Conservation (phyloP, 73 alveolate species). For the Loxodes magnus region DNA sequence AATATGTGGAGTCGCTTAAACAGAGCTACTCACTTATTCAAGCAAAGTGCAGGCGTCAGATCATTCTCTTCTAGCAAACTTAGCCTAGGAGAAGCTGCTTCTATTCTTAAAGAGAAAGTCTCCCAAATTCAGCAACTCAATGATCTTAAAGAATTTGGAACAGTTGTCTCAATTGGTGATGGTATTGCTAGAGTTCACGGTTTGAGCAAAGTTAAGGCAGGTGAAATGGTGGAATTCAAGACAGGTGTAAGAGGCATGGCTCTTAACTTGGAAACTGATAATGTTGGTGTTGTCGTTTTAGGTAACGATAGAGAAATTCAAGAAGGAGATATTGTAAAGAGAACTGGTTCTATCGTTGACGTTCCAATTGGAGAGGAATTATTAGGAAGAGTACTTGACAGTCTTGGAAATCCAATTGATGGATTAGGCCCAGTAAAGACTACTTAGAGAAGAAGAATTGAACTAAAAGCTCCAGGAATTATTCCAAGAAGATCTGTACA, state of each 20-base stretch:
- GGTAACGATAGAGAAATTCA: slow-evolving; percentile 72
- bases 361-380: slow-evolving; percentile 88
- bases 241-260: slow-evolving; percentile 96
- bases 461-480: slow-evolving; percentile 94
- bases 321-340: slow-evolving; percentile 86
- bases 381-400: slow-evolving; percentile 70
- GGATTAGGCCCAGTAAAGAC: slow-evolving; percentile 77
- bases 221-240: slow-evolving; percentile 95
- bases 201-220: slow-evolving; percentile 87
- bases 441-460: slow-evolving; percentile 65
- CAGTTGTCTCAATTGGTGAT: slow-evolving; percentile 91
- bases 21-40: too few relatives aligned
- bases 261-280: slow-evolving; percentile 88
- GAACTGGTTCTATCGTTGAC: slow-evolving; percentile 87
- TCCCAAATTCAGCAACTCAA: slow-evolving; percentile 15
- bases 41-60: too few relatives aligned
- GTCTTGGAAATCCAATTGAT: slow-evolving; percentile 80
- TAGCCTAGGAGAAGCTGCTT: slow-evolving; percentile 9
- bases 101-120: slow-evolving; percentile 13
- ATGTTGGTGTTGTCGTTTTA: slow-evolving; percentile 93
- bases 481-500: slow-evolving; percentile 92
- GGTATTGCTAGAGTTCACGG: slow-evolving; percentile 97
- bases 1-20: too few relatives aligned
- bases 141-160: slow-evolving; percentile 84
- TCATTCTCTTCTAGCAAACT: background rate